These are phyloP conservation scores for Ophiostoma sp. DNA, from an alignment of 2,329 filamentous ascomycete species.

Conservation along the genomic window DNA sequence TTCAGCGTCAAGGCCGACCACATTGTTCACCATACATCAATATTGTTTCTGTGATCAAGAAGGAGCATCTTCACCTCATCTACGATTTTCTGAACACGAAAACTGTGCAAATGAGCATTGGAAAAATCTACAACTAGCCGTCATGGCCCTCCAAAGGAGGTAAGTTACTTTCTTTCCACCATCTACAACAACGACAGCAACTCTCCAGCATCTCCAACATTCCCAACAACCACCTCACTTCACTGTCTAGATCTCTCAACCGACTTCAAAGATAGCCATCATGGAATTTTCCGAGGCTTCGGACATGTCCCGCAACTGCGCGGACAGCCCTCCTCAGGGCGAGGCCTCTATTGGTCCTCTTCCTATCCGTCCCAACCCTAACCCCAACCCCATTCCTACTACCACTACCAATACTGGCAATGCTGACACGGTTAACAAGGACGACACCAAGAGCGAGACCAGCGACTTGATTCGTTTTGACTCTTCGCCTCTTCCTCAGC, in stretches of 20 bases:
- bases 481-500: neutral
- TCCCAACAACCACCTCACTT: neutral
- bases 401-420: neutral
- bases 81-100: neutral
- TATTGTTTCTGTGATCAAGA: neutral
- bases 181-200: neutral
- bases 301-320: neutral
- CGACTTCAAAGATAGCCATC: neutral
- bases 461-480: neutral
- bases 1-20: neutral
- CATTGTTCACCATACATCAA: neutral
- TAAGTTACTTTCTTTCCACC: neutral
- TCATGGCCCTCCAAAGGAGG: neutral
- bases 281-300: neutral
- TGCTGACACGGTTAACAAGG: neutral
- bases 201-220: neutral
- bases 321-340: neutral
- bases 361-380: neutral
- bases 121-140: neutral
- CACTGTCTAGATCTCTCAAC: neutral
- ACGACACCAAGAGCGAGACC: neutral
- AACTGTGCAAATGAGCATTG: neutral
- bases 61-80: neutral
- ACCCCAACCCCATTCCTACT: neutral
- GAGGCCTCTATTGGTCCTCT: neutral